Conservation (phyloP, 345 rosid genomes). For the Gossypium thurberi region DNA sequence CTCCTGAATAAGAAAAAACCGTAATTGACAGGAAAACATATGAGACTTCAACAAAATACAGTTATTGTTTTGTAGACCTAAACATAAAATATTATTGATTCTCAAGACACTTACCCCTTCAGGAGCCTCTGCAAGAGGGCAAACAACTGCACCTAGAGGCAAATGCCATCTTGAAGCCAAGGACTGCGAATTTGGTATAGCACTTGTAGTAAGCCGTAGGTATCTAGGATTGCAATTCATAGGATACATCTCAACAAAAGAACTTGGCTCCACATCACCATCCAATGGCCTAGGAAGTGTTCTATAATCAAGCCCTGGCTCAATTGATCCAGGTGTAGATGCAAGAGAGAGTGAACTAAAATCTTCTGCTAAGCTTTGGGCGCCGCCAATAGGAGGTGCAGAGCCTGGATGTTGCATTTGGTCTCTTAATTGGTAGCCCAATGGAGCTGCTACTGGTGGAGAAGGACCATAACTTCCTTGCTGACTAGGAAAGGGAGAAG, state of each 20-base stretch:
- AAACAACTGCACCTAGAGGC: slow-evolving; percentile 96
- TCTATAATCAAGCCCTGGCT: slow-evolving; percentile 69
- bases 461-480: slow-evolving; percentile 48
- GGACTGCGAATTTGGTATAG: slow-evolving; percentile 87
- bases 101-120: slow-evolving; percentile 63
- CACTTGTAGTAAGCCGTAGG: slow-evolving; percentile 77
- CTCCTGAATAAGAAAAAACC: slow-evolving; percentile 51
- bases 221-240: slow-evolving; percentile 82
- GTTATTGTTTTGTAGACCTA: background rate
- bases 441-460: slow-evolving; percentile 31
- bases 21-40: slow-evolving; percentile 14
- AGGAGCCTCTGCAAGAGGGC: slow-evolving; percentile 96
- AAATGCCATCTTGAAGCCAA: slow-evolving; percentile 96
- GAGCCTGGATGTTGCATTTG: slow-evolving; percentile 52
- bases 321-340: slow-evolving; percentile 73
- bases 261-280: slow-evolving; percentile 78
- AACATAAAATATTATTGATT: slow-evolving; percentile 11
- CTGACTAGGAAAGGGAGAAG: slow-evolving; percentile 47
- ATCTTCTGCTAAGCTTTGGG: slow-evolving; percentile 78
- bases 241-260: slow-evolving; percentile 53
- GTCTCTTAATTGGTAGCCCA: slow-evolving; percentile 38
- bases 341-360: slow-evolving; percentile 72
- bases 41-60: slow-evolving; percentile 7
- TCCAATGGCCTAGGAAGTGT: slow-evolving; percentile 93
- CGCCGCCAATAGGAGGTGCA: slow-evolving; percentile 59